phyloP scores from a whole-genome alignment of 345 rosid genomes.

The Eucalyptus virginea region DNA sequence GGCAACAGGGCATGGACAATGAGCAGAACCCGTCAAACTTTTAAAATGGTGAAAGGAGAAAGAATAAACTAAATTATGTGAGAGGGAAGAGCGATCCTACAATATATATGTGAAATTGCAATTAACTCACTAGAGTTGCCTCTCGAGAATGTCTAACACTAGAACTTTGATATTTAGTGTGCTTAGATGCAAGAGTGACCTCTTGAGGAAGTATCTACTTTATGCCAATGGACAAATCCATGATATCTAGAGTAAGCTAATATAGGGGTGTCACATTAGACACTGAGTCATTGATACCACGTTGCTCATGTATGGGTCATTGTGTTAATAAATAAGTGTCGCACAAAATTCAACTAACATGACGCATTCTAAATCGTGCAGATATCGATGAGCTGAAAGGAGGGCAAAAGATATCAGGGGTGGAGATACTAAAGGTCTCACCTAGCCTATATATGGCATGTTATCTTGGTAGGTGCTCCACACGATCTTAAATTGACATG shows the following conservation, averaged over 20 bases:
- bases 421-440: neutral
- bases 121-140: neutral
- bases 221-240: neutral
- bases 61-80: neutral
- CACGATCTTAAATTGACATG: neutral
- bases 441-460: neutral
- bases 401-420: neutral
- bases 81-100: neutral
- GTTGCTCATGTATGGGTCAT: neutral
- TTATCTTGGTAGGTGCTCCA: neutral
- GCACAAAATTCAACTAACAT: neutral
- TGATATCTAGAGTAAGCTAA: neutral
- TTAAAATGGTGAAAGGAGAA: neutral
- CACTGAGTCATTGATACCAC: neutral
- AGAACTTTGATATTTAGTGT: neutral
- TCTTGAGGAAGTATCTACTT: neutral
- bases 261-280: neutral
- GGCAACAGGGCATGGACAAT: neutral
- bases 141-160: neutral
- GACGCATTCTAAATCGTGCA: neutral
- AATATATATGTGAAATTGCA: neutral
- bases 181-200: neutral
- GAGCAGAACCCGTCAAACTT: neutral
- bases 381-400: neutral
- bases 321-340: neutral